Base-by-base conservation (phyloP, 805 yeast species). In the Lachancea cidri region DNA sequence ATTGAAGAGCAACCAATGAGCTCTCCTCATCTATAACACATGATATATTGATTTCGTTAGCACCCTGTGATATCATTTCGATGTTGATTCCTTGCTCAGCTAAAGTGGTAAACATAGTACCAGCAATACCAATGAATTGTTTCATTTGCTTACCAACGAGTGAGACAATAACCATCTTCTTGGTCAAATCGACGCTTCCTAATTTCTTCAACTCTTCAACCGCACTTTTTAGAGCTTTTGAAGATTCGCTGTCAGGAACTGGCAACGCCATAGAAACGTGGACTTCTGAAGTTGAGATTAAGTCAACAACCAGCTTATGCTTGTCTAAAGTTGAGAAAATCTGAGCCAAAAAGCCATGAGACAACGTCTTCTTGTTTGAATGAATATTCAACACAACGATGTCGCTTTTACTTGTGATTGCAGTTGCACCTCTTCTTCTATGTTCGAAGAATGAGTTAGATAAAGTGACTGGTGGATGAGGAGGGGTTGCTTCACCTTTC, bases 11-110 rank as follows among this genome's bases (percentile, higher is more conserved):
- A 61, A 85, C 84, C 22, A 86, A 67, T 11, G 94, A 81, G 57
- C 93, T 93, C 42, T 69, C 67, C 50, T 85, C 87, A 49, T 84
- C 85, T 47, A 93, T 87, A 39, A 93, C 98, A 49, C 97, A 94
- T 25, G 95, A 85, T 39, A 93, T 93, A 63, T 93, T 93, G 58
- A 93, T 93, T 67, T 93, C 98, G 58, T 91, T 91, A 15, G 98
- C 96, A 55, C 98, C 98, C 73, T 93, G 98, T 43, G 88, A 78
- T 66, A 93, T 93, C 98, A 93, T 93, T 66, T 93, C 98, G 53
- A 93, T 87, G 66, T 93, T 93, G 59, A 93, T 83, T 35, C 77
- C 76, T 55, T 91, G 94, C 57, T 86, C 89, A 5, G 98, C 97
- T 52, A 93, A 71, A 2, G 94, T 86, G 53, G 88, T 81, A 70